Evolutionary conservation across 495 filamentous ascomycete genomes (phyloP).

Genomic region (Penicillium odoratum): DNA sequence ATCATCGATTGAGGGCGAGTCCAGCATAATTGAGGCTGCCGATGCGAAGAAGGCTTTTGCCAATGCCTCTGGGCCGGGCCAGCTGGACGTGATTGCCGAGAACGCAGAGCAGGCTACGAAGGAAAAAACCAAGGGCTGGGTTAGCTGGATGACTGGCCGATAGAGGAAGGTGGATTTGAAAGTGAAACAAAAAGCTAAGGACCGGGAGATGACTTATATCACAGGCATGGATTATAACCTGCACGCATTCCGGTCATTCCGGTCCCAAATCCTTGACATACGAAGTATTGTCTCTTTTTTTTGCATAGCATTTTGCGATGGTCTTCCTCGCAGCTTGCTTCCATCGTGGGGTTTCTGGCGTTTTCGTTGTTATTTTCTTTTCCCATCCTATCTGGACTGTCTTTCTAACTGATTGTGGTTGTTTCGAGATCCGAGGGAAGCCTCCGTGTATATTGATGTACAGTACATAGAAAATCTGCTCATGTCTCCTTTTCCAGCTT

Average conservation of each 20-base stretch:
- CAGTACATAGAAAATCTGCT: conserved; percentile 35
- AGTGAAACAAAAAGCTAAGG: conserved; percentile 2
- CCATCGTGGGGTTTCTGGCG: conserved; percentile 33
- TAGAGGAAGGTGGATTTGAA: conserved; percentile 1
- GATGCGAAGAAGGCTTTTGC: conserved; percentile 31
- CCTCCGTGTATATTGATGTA: conserved; percentile 33
- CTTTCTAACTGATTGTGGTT: conserved; percentile 18
- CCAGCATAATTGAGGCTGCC: conserved; percentile 42
- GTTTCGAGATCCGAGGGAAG: conserved; percentile 4
- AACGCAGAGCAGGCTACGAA: conserved; percentile 43
- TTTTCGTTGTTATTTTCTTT: conserved; percentile 21
- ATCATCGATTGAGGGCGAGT: conserved; percentile 6
- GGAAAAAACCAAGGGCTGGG: conserved; percentile 44
- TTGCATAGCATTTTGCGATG: conserved; percentile 31
- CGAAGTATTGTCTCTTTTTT: conserved; percentile 17
- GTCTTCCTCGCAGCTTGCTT: conserved; percentile 22
- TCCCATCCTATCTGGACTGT: conserved; percentile 15
- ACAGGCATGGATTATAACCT: neutral
- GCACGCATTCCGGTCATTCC: neutral
- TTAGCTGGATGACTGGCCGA: conserved; percentile 39
- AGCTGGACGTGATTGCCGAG: conserved; percentile 43
- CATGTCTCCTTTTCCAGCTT: conserved; percentile 13
- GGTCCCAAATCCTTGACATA: conserved; percentile 12
- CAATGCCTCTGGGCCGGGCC: conserved; percentile 28
- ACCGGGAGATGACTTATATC: neutral